Percentiles rank a stretch among this genome's conserved stretches.
Conservation (phyloP, 1,284 basidiomycete genomes). For the Trametes sp. region DNA sequence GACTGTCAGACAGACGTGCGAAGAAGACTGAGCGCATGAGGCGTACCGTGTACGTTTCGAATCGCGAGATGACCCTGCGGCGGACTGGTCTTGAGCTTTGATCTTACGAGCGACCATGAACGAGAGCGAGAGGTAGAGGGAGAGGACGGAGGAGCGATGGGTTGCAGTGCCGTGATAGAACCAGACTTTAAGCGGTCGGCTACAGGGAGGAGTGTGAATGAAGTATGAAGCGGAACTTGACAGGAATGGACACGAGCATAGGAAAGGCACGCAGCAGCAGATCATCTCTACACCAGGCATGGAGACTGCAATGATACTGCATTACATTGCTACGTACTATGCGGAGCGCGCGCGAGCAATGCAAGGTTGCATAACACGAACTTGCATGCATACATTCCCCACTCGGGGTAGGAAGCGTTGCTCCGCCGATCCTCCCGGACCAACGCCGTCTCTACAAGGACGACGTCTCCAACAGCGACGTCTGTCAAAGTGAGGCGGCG, state of each 20-base stretch:
- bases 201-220: too few relatives aligned
- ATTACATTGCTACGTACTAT: neutral
- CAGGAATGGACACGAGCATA: too few relatives aligned
- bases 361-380: neutral
- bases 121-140: neutral
- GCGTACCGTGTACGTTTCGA: neutral
- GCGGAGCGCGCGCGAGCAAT: neutral
- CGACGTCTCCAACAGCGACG: neutral
- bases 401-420: neutral
- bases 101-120: neutral
- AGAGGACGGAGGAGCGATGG: neutral
- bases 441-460: neutral
- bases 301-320: neutral
- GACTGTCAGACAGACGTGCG: too few relatives aligned
- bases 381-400: neutral
- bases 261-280: too few relatives aligned
- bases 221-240: too few relatives aligned
- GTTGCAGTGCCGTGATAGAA: too few relatives aligned
- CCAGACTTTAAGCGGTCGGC: too few relatives aligned
- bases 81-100: neutral
- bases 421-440: neutral
- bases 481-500: neutral
- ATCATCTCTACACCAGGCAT: too few relatives aligned
- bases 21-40: neutral
- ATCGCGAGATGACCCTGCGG: neutral